Evolutionary conservation across 441 rosid genomes (phyloP).

Genomic region (Arabidopsis hybrid): DNA sequence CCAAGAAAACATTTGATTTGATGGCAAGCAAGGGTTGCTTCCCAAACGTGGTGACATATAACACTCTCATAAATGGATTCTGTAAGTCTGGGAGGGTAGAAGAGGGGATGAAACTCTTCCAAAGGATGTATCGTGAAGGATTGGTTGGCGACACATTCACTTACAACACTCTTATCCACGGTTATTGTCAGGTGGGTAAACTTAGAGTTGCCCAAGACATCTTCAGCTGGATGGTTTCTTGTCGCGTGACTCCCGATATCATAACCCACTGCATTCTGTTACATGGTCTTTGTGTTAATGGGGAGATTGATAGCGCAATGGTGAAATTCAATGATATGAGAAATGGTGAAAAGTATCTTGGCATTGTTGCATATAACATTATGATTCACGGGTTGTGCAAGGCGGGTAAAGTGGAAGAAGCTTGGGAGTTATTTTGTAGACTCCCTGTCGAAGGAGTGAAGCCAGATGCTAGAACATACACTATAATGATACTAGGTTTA

Average conservation of each 20-base stretch:
- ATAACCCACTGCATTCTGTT: constrained; percentile 42
- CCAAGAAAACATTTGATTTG: not conserved
- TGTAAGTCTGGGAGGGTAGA: constrained; percentile 3
- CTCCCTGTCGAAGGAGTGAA: constrained; percentile 26
- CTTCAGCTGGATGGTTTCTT: constrained; percentile 12
- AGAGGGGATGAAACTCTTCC: constrained; percentile 13
- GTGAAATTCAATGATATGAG: constrained; percentile 40
- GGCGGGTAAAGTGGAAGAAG: not conserved
- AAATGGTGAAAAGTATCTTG: constrained; percentile 30
- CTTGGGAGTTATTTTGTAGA: constrained; percentile 26
- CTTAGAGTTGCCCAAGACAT: constrained; percentile 5
- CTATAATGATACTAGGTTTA: constrained; percentile 45
- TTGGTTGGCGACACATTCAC: constrained; percentile 9
- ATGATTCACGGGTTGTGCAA: constrained; percentile 39
- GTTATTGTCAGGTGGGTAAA: constrained; percentile 14
- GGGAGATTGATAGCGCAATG: constrained; percentile 41
- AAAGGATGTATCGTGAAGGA: constrained; percentile 22
- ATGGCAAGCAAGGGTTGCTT: constrained; percentile 17
- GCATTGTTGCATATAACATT: constrained; percentile 24
- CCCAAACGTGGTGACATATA: constrained; percentile 28
- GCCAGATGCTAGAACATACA: constrained; percentile 44
- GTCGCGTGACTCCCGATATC: constrained; percentile 21
- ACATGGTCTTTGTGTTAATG: constrained; percentile 45
- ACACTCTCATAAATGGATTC: constrained; percentile 23
- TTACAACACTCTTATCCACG: constrained; percentile 30